Conservation (phyloP, 225 moss, liverwort and hornwort genomes). For the Sphagnum contortum region DNA sequence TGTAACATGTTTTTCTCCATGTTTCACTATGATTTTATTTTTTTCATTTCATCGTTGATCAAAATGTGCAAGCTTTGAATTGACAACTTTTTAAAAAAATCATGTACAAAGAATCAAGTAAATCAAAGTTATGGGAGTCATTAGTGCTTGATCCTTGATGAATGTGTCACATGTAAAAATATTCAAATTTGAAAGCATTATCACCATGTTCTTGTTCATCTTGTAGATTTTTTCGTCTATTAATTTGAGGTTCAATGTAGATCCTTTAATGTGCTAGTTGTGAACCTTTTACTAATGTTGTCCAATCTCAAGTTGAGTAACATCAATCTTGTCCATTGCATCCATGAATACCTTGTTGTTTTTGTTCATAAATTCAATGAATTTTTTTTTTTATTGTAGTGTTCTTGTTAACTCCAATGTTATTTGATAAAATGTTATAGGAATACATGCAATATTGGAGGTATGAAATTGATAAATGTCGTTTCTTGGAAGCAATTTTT, state of each 20-base stretch:
- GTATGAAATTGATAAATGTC: not conserved
- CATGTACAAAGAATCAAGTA: no score
- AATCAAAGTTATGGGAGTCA: not conserved
- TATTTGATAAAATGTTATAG: not conserved
- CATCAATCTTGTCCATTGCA: not conserved
- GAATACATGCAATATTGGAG: not conserved
- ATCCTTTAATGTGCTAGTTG: not conserved
- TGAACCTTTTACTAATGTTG: not conserved
- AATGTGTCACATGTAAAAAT: not conserved
- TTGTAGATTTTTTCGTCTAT: not conserved
- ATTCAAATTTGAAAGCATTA: not conserved
- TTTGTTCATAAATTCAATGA: not conserved
- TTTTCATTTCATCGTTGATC: no score
- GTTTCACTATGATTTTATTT: not conserved
- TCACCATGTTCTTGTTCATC: not conserved
- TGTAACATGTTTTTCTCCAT: not conserved
- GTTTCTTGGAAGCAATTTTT: no score
- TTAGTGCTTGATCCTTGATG: not conserved
- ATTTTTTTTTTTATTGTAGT: no score
- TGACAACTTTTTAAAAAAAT: no score
- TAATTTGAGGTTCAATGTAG: not conserved
- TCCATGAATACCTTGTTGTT: not conserved
- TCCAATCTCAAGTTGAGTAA: not conserved
- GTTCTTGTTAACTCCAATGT: not conserved
- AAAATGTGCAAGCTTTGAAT: no score